Conservation (phyloP, 495 filamentous ascomycete genomes). For the Hypoxylon cercidicola region DNA sequence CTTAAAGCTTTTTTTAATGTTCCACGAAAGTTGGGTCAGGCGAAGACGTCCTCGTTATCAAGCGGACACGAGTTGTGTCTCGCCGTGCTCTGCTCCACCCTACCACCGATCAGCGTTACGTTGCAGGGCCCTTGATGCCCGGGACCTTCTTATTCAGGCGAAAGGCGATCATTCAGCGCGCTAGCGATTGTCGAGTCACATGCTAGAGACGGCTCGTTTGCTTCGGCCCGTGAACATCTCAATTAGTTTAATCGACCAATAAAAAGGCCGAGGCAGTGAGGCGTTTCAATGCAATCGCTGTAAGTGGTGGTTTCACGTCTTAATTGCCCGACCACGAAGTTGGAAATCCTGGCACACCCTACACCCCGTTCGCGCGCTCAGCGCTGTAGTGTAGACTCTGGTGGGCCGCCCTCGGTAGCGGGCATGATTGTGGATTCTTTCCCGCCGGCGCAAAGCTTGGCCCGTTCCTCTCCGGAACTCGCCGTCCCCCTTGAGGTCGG, state of each 20-base stretch:
- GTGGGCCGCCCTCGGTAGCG: too few relatives aligned
- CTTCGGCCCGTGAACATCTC: neutral
- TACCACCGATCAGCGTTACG: conserved; percentile 27
- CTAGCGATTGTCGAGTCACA: conserved; percentile 25
- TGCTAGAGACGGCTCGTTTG: conserved; percentile 14
- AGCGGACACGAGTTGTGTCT: neutral
- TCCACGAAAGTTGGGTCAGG: conserved; percentile 13
- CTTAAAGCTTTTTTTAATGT: conserved; percentile 18
- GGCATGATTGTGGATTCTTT: too few relatives aligned
- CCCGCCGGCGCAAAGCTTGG: too few relatives aligned
- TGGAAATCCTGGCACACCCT: too few relatives aligned
- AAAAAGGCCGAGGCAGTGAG: conserved; percentile 5
- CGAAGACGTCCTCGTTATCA: conserved; percentile 18
- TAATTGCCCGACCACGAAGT: conserved; percentile 20
- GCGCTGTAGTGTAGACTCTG: too few relatives aligned
- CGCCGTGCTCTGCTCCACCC: conserved; percentile 12
- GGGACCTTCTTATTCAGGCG: conserved; percentile 30
- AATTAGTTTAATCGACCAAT: conserved; percentile 23
- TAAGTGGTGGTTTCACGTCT: conserved; percentile 6
- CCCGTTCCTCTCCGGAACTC: too few relatives aligned
- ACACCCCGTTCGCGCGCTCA: too few relatives aligned
- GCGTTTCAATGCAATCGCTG: conserved; percentile 19
- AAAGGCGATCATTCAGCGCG: conserved; percentile 15
- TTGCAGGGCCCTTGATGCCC: conserved; percentile 8
- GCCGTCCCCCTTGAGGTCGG: too few relatives aligned